Percentiles rank a stretch among this genome's conserved stretches.
These are phyloP conservation scores for Calonectria crousiana DNA, from an alignment of 2,329 filamentous ascomycete genomes.

Conservation along the genomic window DNA sequence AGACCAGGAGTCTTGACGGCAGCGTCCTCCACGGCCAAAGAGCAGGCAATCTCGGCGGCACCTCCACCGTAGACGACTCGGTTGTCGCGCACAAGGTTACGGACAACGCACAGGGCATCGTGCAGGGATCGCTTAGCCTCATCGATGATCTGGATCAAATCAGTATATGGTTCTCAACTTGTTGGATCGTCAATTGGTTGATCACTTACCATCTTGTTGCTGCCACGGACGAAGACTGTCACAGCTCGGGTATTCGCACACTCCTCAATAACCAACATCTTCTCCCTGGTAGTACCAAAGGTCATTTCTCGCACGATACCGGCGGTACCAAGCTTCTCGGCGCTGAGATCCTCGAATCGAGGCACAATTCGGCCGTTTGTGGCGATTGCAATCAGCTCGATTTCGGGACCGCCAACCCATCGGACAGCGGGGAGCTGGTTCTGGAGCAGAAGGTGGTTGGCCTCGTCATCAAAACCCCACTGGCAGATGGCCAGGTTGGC, in stretches of 20 bases:
- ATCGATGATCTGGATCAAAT: conserved; percentile 83
- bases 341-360: conserved; percentile 91
- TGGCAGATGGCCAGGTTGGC: conserved; percentile 99
- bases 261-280: conserved; percentile 99
- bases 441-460: conserved; percentile 95
- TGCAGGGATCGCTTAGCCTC: conserved; percentile 98
- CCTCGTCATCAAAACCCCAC: conserved; percentile 99
- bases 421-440: conserved; percentile 95
- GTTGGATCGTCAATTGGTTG: conserved; percentile 19
- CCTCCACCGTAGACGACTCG: conserved; percentile 97
- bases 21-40: conserved; percentile 93
- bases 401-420: conserved; percentile 98
- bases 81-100: conserved; percentile 96
- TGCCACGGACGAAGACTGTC: conserved; percentile 94
- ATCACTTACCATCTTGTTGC: conserved; percentile 93
- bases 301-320: conserved; percentile 94
- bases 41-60: conserved; percentile 97
- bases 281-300: conserved; percentile 97
- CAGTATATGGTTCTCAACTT: conserved; percentile 22
- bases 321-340: conserved; percentile 91
- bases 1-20: conserved; percentile 96
- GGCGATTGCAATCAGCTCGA: conserved; percentile 97
- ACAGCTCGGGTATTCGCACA: conserved; percentile 98
- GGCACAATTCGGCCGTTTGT: conserved; percentile 98
- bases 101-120: conserved; percentile 96